Evolutionary conservation across 257 asterid species (phyloP).

Genomic region (Solanum stenotomum): DNA sequence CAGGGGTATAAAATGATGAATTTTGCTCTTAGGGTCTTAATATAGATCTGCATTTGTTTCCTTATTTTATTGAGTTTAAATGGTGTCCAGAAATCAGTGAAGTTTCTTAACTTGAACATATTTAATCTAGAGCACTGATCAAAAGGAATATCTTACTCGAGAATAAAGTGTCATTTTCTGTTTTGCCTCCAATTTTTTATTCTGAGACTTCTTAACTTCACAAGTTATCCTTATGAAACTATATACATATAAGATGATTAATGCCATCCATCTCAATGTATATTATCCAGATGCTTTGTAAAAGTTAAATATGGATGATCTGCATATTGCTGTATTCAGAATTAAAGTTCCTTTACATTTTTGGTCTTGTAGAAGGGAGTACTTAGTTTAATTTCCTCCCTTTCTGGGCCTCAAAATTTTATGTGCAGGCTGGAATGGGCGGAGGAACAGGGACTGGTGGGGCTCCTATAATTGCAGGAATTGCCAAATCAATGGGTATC

Average conservation of each 20-base stretch:
- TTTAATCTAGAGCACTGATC: not conserved
- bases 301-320: not conserved
- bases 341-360: not conserved
- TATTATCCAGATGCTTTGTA: not conserved
- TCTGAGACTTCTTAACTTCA: not conserved
- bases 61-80: not conserved
- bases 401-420: not conserved
- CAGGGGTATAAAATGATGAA: not conserved
- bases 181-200: not conserved
- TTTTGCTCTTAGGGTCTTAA: not conserved
- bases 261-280: not conserved
- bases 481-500: conserved; percentile 86
- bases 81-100: not conserved
- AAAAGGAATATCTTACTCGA: not conserved
- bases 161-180: not conserved
- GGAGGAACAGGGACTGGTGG: conserved; percentile 99
- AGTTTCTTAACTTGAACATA: not conserved
- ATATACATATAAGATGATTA: not conserved
- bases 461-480: conserved; percentile 88
- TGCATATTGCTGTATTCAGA: not conserved
- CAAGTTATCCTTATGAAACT: not conserved
- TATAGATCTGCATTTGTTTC: not conserved
- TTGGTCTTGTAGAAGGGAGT: not conserved
- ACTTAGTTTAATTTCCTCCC: not conserved
- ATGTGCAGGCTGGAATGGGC: conserved; percentile 94